These are phyloP conservation scores for Trichomonas gallinae DNA, from an alignment of 208 protist species.

Conservation along the genomic window DNA sequence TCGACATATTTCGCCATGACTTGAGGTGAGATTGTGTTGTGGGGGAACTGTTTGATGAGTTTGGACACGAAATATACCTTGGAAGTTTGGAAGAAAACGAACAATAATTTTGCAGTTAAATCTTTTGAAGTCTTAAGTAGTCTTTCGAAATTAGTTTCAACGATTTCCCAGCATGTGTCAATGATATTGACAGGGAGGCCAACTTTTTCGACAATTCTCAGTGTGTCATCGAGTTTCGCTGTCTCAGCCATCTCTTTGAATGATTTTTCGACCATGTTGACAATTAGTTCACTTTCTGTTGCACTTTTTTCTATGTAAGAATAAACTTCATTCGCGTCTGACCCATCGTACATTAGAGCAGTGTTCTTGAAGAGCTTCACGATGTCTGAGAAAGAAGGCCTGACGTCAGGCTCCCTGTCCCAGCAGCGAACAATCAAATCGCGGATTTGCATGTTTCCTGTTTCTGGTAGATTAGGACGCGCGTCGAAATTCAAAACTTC, in stretches of 20 bases:
- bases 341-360: background rate
- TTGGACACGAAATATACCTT: background rate
- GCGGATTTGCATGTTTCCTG: background rate
- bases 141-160: background rate
- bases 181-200: background rate
- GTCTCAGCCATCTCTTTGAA: background rate
- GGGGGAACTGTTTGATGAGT: background rate
- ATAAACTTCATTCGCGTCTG: background rate
- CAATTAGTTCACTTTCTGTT: background rate
- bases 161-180: background rate
- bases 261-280: background rate
- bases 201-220: background rate
- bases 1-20: background rate
- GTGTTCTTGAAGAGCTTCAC: background rate
- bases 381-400: constrained; percentile 8
- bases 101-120: background rate
- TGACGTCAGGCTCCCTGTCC: background rate
- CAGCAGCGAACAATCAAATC: background rate
- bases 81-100: background rate
- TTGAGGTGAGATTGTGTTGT: background rate
- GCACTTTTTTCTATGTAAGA: background rate
- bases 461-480: background rate
- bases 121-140: background rate
- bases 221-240: background rate
- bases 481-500: background rate